Conservation (phyloP, 2,329 filamentous ascomycete genomes). For the Emericellopsis cladophorae region DNA sequence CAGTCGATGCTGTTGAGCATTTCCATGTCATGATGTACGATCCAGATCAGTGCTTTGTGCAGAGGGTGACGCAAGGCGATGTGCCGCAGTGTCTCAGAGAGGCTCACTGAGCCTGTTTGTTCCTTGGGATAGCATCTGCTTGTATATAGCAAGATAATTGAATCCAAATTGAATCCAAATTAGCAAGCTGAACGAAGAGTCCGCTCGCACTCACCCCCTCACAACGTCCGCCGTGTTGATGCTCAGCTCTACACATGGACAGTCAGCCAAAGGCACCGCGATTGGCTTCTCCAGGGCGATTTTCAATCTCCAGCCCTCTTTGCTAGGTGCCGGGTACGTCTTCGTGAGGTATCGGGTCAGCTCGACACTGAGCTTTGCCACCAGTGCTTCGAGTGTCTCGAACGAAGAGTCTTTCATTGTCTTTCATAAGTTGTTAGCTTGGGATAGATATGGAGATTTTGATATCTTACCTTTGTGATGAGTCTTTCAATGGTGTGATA, state of each 20-base stretch:
- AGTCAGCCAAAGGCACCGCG: constrained; percentile 60
- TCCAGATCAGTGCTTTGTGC: constrained; percentile 57
- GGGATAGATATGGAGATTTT: background rate
- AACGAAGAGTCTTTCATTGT: constrained; percentile 42
- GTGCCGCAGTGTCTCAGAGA: constrained; percentile 37
- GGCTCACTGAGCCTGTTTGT: too few relatives aligned
- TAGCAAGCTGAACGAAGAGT: background rate
- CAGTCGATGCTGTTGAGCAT: constrained; percentile 77
- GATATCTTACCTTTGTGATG: constrained; percentile 43
- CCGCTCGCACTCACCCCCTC: background rate
- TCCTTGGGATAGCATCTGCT: too few relatives aligned
- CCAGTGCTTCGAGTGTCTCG: constrained; percentile 51
- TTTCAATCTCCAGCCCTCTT: constrained; percentile 35
- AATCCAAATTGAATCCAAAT: too few relatives aligned
- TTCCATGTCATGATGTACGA: constrained; percentile 88
- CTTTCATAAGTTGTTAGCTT: constrained; percentile 16
- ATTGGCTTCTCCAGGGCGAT: constrained; percentile 60
- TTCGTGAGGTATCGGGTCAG: background rate
- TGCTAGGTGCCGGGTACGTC: background rate
- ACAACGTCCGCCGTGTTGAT: background rate
- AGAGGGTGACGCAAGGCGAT: constrained; percentile 61
- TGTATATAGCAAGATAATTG: too few relatives aligned
- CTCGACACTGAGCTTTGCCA: constrained; percentile 11
- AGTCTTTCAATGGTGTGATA: constrained; percentile 44
- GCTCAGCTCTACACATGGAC: constrained; percentile 47